phyloP scores from a whole-genome alignment of 2,329 filamentous ascomycete species.

The Atkinsonella texensis region DNA sequence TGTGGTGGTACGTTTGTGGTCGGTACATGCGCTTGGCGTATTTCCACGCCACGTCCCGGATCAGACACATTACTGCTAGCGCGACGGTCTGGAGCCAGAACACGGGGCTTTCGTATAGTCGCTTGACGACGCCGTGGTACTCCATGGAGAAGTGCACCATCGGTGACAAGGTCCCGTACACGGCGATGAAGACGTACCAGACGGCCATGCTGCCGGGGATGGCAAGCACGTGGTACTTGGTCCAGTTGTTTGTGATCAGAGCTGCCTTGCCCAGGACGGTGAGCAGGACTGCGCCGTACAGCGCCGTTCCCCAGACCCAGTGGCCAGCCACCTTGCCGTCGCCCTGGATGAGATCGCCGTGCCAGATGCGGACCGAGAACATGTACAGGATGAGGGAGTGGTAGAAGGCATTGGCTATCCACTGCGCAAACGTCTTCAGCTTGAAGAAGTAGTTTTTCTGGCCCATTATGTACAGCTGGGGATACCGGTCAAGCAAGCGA shows the following conservation, averaged over 20 bases:
- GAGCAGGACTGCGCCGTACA: slow-evolving; percentile 87
- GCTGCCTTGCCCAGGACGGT: slow-evolving; percentile 93
- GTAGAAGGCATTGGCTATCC: slow-evolving; percentile 91
- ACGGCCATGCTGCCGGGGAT: slow-evolving; percentile 88
- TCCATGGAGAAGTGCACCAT: slow-evolving; percentile 71
- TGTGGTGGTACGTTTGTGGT: slow-evolving; percentile 91
- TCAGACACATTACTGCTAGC: slow-evolving; percentile 67
- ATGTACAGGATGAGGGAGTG: slow-evolving; percentile 92
- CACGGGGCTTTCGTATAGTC: slow-evolving; percentile 65
- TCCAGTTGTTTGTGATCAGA: slow-evolving; percentile 95
- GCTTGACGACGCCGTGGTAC: slow-evolving; percentile 72
- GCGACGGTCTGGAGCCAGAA: slow-evolving; percentile 89
- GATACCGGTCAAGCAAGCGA: slow-evolving; percentile 84
- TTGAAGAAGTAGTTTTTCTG: slow-evolving; percentile 92
- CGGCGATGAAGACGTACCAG: slow-evolving; percentile 83
- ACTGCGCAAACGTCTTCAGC: slow-evolving; percentile 81
- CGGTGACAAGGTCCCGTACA: slow-evolving; percentile 78
- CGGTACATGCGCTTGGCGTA: slow-evolving; percentile 96
- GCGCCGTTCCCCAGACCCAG: slow-evolving; percentile 94
- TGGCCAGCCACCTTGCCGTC: slow-evolving; percentile 81
- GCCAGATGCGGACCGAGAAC: slow-evolving; percentile 69
- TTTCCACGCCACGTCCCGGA: slow-evolving; percentile 92
- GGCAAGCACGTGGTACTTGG: slow-evolving; percentile 90
- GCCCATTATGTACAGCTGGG: slow-evolving; percentile 85
- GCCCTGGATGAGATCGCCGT: slow-evolving; percentile 61